These are phyloP conservation scores for Syzygium oleosum DNA, from an alignment of 345 rosid genomes.

Conservation along the genomic window DNA sequence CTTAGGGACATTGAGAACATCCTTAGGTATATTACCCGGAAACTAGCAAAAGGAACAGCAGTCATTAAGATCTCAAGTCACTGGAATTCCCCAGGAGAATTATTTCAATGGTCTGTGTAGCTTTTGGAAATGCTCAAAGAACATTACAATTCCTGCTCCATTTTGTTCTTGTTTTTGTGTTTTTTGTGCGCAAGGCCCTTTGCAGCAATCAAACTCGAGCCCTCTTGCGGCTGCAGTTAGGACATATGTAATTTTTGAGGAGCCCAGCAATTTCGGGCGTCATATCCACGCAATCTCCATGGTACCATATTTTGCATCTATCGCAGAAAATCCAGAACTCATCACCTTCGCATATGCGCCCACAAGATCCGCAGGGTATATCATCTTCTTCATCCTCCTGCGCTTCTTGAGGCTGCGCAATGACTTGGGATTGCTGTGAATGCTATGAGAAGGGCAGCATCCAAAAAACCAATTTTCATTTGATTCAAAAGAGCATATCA, in stretches of 20 bases:
- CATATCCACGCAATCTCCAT: background rate
- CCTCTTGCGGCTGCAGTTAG: background rate
- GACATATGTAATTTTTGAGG: background rate
- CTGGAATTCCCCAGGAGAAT: background rate
- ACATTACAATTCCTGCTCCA: background rate
- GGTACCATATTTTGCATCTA: background rate
- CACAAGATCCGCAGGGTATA: background rate
- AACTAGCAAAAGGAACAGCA: background rate
- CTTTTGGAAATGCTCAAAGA: background rate
- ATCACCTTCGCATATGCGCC: background rate
- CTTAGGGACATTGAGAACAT: background rate
- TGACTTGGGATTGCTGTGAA: background rate
- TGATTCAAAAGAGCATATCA: background rate
- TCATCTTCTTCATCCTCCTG: background rate
- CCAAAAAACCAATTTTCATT: background rate
- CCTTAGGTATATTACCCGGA: background rate
- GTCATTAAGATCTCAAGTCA: background rate
- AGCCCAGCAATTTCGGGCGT: background rate
- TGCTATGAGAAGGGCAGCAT: background rate
- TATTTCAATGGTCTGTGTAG: background rate
- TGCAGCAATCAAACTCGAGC: background rate
- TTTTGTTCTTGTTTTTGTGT: background rate
- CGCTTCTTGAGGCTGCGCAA: background rate
- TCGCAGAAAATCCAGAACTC: conserved; percentile 5
- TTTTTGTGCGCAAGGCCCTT: background rate